Evolutionary conservation across 768 basidiomycete genomes (phyloP).

Genomic region (Kwoniella heveanensis): DNA sequence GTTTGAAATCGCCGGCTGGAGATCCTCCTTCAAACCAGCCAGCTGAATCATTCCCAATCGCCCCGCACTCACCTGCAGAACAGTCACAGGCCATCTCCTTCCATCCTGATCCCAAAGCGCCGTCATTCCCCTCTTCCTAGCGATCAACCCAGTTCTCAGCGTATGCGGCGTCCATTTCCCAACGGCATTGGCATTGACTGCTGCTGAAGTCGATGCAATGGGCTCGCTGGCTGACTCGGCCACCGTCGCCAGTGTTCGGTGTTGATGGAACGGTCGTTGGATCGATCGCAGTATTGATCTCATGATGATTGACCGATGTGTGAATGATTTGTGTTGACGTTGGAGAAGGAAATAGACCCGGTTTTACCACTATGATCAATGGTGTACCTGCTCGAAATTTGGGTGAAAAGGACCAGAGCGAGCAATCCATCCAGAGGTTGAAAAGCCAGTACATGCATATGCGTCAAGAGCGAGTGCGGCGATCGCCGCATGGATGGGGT

Average conservation of each 20-base stretch:
- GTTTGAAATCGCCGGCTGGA: no score
- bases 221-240: slow-evolving; percentile 24
- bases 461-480: not conserved
- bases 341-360: no score
- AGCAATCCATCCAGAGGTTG: no score
- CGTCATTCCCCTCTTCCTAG: slow-evolving; percentile 94
- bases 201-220: slow-evolving; percentile 9
- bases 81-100: slow-evolving; percentile 81
- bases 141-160: slow-evolving; percentile 87
- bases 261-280: slow-evolving; percentile 13
- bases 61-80: slow-evolving; percentile 73
- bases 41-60: not conserved
- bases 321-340: no score
- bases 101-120: slow-evolving; percentile 90
- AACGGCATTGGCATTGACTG: slow-evolving; percentile 25
- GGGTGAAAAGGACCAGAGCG: no score
- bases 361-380: no score
- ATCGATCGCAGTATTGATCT: slow-evolving; percentile 19
- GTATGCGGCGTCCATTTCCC: slow-evolving; percentile 82
- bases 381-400: not conserved
- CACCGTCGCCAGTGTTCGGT: slow-evolving; percentile 32
- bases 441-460: no score
- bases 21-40: no score
- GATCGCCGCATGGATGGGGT: slow-evolving; percentile 5
- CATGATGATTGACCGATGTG: slow-evolving; percentile 5